Base-by-base conservation (phyloP, 192 early-diverging fungal genomes). In the Coemansia sp. region DNA sequence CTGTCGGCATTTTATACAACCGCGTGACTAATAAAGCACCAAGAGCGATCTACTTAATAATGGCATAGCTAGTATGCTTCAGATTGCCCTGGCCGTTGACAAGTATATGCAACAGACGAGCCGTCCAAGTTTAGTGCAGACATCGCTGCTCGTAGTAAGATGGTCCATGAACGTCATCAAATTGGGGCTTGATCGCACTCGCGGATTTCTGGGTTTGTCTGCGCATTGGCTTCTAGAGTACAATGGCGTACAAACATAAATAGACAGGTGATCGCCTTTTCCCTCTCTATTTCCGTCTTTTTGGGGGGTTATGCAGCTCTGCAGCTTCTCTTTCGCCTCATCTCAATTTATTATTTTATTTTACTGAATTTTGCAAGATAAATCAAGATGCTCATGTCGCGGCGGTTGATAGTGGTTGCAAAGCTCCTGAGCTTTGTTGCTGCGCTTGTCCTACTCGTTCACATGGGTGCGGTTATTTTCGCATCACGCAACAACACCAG, bases 371-470 rank as follows among this genome's bases (percentile, higher is more conserved):
- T 18, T 33, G 7, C 49, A 51, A 22, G 49, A 51, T n/a, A 10
- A 51, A 22, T 51, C 49, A 51, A 51, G 49, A 82, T 77, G 80
- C 31, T 82, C 22, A 60, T 41, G 47, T 83, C 80, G 16, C 72
- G 76, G 43, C 72, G 80, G 2, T 11, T 64, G 0, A 44, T 83
- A 1, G 76, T 74, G 22, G 38, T 70, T 3, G 55, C 65, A 55
- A 83, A 83, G 65, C 71, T 83, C 51, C 9, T 75, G 18, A 73
- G 76, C 49, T 57, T 83, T 42, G 16, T 83, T 51, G 70, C 63
- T 5, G 76, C 74, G 18, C 59, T 78, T 24, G 80, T 36, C 13
- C 66, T 83, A 11, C 43, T 78, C 41, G 12, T 83, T 65, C 80
- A 83, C 29, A 61, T 78, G 54, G 76, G 76, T 27, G 49, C 73